These are phyloP conservation scores for Aspergillus quadrilineatus DNA, from an alignment of 2,329 filamentous ascomycete genomes.

Conservation along the genomic window DNA sequence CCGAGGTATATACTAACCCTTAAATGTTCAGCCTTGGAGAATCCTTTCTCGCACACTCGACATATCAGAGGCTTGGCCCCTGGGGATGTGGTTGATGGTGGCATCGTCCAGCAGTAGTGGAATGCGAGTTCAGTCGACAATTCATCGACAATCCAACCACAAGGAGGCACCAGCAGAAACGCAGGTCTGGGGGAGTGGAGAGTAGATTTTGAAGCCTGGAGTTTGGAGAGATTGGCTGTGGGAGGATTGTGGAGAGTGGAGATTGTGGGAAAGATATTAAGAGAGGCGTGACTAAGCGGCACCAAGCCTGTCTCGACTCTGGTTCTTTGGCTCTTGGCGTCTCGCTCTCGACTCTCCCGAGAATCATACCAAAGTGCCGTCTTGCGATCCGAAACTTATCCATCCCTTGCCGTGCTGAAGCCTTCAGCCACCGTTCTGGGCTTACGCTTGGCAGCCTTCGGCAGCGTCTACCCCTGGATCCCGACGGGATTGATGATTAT, in stretches of 20 bases:
- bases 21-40: conserved; percentile 45
- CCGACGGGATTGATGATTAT: not conserved
- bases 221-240: not conserved
- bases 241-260: conserved; percentile 1
- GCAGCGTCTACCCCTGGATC: not conserved
- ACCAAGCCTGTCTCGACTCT: not conserved
- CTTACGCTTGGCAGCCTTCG: conserved; percentile 4
- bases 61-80: conserved; percentile 36
- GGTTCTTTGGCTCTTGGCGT: not conserved
- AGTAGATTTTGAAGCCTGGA: conserved; percentile 2
- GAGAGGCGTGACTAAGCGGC: no score
- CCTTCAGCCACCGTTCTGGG: not conserved
- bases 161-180: not conserved
- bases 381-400: not conserved
- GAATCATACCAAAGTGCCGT: not conserved
- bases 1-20: conserved; percentile 28
- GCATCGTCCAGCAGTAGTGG: conserved; percentile 9
- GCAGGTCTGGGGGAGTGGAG: not conserved
- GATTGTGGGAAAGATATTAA: not conserved
- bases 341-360: not conserved
- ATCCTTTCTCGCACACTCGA: conserved; percentile 42
- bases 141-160: not conserved
- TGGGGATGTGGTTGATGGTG: conserved; percentile 15
- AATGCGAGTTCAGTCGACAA: not conserved
- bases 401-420: not conserved